These are phyloP conservation scores for Anisodus tanguticus DNA, from an alignment of 257 asterid species.

Conservation along the genomic window DNA sequence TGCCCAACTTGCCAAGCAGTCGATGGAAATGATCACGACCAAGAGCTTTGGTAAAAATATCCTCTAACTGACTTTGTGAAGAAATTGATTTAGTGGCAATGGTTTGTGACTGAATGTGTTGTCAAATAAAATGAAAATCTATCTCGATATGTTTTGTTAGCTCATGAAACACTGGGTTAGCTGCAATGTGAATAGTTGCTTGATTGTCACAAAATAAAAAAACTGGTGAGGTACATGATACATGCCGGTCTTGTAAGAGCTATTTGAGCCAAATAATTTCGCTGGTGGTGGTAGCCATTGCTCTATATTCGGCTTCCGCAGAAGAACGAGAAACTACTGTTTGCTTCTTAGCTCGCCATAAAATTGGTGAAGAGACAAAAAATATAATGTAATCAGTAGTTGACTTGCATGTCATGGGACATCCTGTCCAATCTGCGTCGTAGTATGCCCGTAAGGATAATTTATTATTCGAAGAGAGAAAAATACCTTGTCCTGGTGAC, in stretches of 20 bases:
- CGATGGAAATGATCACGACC: no score
- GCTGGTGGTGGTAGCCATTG: neutral
- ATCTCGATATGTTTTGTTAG: no score
- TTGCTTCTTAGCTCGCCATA: slow-evolving; percentile 19
- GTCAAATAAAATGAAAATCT: neutral
- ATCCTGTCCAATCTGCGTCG: no score
- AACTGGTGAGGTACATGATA: neutral
- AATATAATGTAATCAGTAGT: neutral
- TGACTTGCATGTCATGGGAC: no score
- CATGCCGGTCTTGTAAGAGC: neutral
- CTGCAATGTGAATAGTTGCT: no score
- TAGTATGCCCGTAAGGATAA: no score
- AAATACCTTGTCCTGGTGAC: neutral
- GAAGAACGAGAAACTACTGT: neutral
- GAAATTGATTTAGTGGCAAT: neutral
- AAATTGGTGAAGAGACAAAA: neutral
- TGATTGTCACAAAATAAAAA: neutral
- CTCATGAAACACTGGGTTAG: no score
- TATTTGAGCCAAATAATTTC: no score
- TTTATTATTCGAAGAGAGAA: neutral
- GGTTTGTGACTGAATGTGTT: neutral
- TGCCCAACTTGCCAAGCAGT: neutral
- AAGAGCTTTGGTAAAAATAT: neutral
- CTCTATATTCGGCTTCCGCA: slow-evolving; percentile 2
- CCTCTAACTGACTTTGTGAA: neutral